Conservation (phyloP, 257 asterid genomes). For the Echium plantagineum region DNA sequence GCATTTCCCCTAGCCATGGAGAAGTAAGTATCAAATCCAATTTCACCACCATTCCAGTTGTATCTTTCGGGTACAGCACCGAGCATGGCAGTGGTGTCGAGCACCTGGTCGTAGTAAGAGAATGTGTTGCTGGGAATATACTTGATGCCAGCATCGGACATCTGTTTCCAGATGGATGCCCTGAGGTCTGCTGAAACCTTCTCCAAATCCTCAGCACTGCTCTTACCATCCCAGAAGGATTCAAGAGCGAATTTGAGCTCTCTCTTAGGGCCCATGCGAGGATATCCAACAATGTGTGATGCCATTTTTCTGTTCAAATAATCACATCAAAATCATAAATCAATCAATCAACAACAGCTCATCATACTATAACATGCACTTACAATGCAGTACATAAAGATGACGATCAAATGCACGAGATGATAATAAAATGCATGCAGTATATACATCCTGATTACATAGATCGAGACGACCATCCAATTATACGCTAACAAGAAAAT, state of each 20-base stretch:
- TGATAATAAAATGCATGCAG: no score
- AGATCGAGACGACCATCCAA: no score
- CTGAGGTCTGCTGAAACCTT: constrained; percentile 38
- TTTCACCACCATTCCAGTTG: constrained; percentile 43
- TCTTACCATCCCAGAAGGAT: constrained; percentile 52
- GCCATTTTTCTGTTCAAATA: constrained; percentile 31
- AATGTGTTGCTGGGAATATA: constrained; percentile 51
- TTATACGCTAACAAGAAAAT: no score
- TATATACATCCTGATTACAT: no score
- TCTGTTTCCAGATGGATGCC: constrained; percentile 51
- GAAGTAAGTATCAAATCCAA: constrained; percentile 33
- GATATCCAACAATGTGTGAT: constrained; percentile 49
- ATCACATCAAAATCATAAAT: constrained; percentile 6
- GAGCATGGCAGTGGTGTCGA: constrained; percentile 41
- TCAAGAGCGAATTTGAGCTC: constrained; percentile 48
- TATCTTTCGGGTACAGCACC: constrained; percentile 49
- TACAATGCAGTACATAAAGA: no score
- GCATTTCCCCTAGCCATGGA: constrained; percentile 56
- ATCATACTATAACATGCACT: neutral
- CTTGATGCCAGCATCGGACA: constrained; percentile 43
- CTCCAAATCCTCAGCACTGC: constrained; percentile 40
- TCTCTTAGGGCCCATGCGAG: constrained; percentile 54
- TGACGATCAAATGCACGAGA: no score
- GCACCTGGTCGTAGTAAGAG: constrained; percentile 44
- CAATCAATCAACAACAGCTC: neutral